Conservation (phyloP, 2,329 filamentous ascomycete species). For the Plectosphaerella plurivora region DNA sequence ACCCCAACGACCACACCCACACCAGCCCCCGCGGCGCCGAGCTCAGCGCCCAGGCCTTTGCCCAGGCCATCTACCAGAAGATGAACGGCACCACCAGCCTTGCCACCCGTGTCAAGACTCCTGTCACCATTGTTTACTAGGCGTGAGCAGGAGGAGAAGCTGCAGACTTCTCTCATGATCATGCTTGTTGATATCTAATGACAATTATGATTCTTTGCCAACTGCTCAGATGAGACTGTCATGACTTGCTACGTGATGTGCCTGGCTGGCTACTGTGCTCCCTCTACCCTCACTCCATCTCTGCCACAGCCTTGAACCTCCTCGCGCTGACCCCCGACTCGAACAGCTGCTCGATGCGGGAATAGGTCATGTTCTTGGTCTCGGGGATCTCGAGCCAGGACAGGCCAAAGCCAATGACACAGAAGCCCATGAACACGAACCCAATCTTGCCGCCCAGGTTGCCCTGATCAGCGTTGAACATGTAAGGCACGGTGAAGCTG, state of each 20-base stretch:
- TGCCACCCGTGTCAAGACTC: constrained; percentile 16
- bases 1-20: constrained; percentile 59
- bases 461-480: background rate
- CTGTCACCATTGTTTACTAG: constrained; percentile 10
- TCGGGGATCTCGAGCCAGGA: background rate
- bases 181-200: too few species aligned
- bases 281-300: too few species aligned
- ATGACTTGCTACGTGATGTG: too few species aligned
- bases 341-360: background rate
- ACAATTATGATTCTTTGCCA: too few species aligned
- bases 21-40: constrained; percentile 53
- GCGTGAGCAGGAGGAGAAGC: background rate
- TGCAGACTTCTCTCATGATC: too few species aligned
- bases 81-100: constrained; percentile 22
- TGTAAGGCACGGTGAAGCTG: background rate
- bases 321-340: background rate
- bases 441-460: constrained; percentile 1
- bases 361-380: background rate
- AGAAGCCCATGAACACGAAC: background rate
- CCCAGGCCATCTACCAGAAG: constrained; percentile 21
- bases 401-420: background rate
- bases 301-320: background rate
- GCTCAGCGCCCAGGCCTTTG: constrained; percentile 46
- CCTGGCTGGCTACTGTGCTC: too few species aligned
- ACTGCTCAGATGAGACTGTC: too few species aligned